Evolutionary conservation across 805 yeast species (phyloP).

Genomic region (Saturnispora galanensis): DNA sequence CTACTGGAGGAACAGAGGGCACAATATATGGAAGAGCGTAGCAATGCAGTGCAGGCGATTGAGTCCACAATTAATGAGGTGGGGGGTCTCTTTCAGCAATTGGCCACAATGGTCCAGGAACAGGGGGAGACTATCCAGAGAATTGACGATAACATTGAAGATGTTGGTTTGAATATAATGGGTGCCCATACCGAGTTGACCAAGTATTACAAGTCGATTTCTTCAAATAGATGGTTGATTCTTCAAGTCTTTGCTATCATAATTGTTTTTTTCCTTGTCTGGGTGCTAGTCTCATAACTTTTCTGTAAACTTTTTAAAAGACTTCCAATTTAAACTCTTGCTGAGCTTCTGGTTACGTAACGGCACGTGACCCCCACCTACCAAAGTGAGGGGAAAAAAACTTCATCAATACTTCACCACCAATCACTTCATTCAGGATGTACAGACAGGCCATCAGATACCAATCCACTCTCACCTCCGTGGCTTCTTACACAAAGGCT

Average conservation of each 20-base stretch:
- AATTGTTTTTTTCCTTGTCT: conserved; percentile 60
- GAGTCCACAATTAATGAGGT: conserved; percentile 97
- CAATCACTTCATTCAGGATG: not conserved
- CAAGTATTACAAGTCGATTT: conserved; percentile 79
- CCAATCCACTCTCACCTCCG: conserved; percentile 1
- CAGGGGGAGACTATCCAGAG: conserved; percentile 95
- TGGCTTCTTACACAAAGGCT: conserved; percentile 12
- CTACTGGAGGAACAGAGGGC: conserved; percentile 77
- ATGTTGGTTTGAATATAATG: conserved; percentile 73
- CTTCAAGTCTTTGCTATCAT: conserved; percentile 82
- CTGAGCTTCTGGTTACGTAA: conserved; percentile 29
- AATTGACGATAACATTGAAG: conserved; percentile 91
- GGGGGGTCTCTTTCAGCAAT: conserved; percentile 86
- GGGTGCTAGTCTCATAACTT: conserved; percentile 54
- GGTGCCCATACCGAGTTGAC: conserved; percentile 94
- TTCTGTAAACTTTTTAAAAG: too few relatives aligned
- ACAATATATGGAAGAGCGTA: conserved; percentile 72
- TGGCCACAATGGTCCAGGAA: conserved; percentile 95
- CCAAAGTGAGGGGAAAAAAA: not conserved
- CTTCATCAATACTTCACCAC: not conserved
- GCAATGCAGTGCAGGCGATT: conserved; percentile 87
- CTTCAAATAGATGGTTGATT: conserved; percentile 88
- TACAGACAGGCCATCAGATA: too few relatives aligned
- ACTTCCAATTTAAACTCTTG: too few relatives aligned
- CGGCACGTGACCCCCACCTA: not conserved